Evolutionary conservation across 768 basidiomycete genomes (phyloP).

Genomic region (Panaeolus papilionaceus): DNA sequence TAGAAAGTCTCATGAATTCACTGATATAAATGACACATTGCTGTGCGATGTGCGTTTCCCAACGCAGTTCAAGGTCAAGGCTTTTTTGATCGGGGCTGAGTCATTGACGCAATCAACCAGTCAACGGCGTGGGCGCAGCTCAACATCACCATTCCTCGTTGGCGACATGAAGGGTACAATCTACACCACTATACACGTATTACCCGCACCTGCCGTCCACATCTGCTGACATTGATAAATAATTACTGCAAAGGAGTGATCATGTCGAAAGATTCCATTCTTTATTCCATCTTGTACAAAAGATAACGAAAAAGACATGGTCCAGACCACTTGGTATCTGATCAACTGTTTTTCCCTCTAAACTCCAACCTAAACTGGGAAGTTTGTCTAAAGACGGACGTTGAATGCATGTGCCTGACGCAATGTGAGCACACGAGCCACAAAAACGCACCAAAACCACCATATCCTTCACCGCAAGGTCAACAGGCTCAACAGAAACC

Average conservation of each 20-base stretch:
- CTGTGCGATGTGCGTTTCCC: not conserved
- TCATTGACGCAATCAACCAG: too few species aligned
- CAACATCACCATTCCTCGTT: too few species aligned
- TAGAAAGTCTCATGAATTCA: too few species aligned
- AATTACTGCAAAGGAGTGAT: too few species aligned
- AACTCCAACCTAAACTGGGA: not conserved
- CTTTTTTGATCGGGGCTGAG: not conserved
- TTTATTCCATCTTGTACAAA: not conserved
- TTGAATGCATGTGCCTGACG: not conserved
- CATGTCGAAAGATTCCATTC: too few species aligned
- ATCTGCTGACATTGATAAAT: not conserved
- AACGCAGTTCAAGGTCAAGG: not conserved
- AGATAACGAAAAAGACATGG: not conserved
- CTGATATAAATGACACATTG: not conserved
- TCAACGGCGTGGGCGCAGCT: too few species aligned
- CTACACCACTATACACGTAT: too few species aligned
- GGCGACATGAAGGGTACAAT: too few species aligned
- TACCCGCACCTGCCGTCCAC: not conserved
- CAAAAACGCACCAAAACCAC: too few species aligned
- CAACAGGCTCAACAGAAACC: too few species aligned
- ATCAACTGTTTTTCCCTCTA: not conserved
- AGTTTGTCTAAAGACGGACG: constrained; percentile 6
- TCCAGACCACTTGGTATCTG: constrained; percentile 1
- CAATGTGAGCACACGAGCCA: not conserved
- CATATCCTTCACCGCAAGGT: too few species aligned